Conservation (phyloP, 257 asterid genomes). For the Fraxinus excelsior region DNA sequence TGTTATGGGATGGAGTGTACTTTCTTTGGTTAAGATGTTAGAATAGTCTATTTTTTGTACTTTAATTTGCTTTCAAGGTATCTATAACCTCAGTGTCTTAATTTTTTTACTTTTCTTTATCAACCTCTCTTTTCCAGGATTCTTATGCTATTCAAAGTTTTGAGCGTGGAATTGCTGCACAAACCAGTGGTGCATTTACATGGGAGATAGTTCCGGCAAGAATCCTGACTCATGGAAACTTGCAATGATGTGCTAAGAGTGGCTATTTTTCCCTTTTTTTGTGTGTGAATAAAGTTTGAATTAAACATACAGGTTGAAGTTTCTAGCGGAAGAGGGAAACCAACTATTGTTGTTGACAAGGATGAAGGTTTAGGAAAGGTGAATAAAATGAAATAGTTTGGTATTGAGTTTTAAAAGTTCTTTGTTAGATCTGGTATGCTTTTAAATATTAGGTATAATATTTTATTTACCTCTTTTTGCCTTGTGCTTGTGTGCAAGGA, state of each 20-base stretch:
- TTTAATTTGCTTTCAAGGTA: neutral
- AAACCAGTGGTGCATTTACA: conserved; percentile 68
- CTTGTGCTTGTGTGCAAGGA: conserved; percentile 3
- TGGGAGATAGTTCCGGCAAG: conserved; percentile 97
- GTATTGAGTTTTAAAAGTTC: neutral
- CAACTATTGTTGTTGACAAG: conserved; percentile 55
- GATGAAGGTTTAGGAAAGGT: conserved; percentile 88
- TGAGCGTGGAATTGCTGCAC: conserved; percentile 83
- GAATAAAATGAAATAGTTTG: conserved; percentile 7
- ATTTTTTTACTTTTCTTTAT: conserved; percentile 11
- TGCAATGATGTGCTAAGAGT: conserved; percentile 3
- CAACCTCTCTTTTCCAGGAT: conserved; percentile 51
- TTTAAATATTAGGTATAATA: neutral
- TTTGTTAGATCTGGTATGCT: neutral
- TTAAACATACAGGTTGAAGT: conserved; percentile 64
- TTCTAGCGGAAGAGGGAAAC: conserved; percentile 73
- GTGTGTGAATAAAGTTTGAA: conserved; percentile 9
- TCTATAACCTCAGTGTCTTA: neutral
- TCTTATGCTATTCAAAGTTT: conserved; percentile 89
- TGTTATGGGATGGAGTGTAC: neutral
- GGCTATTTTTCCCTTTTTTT: neutral
- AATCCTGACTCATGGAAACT: neutral
- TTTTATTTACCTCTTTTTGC: neutral
- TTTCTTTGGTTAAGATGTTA: neutral
- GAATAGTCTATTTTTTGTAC: neutral